Evolutionary conservation across 371 early-diverging fungal species (phyloP).

Genomic region (Saksenaea oblongispora): DNA sequence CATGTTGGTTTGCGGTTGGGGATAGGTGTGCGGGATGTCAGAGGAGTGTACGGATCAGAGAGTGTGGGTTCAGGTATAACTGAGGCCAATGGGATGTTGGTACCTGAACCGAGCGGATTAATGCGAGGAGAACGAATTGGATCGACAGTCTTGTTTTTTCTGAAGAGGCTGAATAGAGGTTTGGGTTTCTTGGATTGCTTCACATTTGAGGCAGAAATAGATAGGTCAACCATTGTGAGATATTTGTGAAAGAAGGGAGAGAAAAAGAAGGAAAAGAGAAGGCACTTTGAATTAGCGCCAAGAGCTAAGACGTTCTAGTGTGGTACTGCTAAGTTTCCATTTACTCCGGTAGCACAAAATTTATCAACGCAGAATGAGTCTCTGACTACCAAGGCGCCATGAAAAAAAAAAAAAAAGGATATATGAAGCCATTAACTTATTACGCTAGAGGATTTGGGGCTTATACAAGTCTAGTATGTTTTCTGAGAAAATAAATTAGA

Average conservation of each 20-base stretch:
- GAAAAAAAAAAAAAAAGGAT: neutral
- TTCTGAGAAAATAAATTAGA: neutral
- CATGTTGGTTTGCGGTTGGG: neutral
- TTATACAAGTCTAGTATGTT: neutral
- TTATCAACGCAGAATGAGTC: neutral
- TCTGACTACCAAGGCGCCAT: neutral
- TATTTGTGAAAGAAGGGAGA: neutral
- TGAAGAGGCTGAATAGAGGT: slow-evolving; percentile 10
- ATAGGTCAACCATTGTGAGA: neutral
- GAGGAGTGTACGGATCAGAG: neutral
- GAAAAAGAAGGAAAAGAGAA: neutral
- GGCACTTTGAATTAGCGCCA: slow-evolving; percentile 1
- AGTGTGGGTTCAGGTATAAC: neutral
- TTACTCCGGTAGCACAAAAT: slow-evolving; percentile 2
- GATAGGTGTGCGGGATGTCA: neutral
- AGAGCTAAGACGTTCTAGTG: neutral
- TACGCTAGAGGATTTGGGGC: neutral
- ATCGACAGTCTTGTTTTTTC: neutral
- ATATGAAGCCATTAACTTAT: neutral
- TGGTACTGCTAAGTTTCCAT: neutral
- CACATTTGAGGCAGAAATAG: neutral
- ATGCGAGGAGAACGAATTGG: neutral
- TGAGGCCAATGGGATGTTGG: neutral
- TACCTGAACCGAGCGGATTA: neutral
- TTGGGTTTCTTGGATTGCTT: slow-evolving; percentile 10